Evolutionary conservation across 768 basidiomycete species (phyloP).

Genomic region (Leucosporidium yakuticum): DNA sequence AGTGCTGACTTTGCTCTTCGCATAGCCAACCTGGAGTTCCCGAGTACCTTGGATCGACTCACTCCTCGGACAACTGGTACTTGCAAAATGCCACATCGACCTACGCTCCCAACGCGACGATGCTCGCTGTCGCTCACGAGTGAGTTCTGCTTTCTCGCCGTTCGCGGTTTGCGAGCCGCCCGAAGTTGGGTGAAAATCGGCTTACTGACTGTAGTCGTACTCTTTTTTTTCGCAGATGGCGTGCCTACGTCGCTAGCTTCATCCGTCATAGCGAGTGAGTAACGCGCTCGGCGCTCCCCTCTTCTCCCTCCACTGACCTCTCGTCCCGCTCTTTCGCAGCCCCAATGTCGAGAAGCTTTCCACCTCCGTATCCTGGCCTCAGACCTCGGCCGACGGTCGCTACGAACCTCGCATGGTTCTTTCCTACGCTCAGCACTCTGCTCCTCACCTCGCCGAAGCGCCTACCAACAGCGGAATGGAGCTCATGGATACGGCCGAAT

Average conservation of each 20-base stretch:
- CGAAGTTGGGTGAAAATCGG: no score
- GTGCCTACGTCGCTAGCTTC: slow-evolving; percentile 13
- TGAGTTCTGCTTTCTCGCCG: no score
- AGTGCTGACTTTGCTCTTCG: not conserved
- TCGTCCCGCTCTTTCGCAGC: not conserved
- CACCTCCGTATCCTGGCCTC: not conserved
- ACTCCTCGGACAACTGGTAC: slow-evolving; percentile 9
- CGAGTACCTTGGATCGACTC: not conserved
- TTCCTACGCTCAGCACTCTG: not conserved
- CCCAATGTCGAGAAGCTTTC: slow-evolving; percentile 3
- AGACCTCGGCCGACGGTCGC: not conserved
- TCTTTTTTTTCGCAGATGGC: not conserved
- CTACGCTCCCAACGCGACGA: not conserved
- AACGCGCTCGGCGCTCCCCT: not conserved
- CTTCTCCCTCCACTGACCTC: not conserved
- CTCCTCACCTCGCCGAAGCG: not conserved
- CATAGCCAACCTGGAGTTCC: not conserved
- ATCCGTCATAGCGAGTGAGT: slow-evolving; percentile 11
- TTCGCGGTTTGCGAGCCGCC: not conserved
- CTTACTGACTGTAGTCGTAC: no score
- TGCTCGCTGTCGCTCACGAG: slow-evolving; percentile 6
- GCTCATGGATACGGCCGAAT: slow-evolving; percentile 1
- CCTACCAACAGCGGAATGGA: slow-evolving; percentile 1
- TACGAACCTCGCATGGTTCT: slow-evolving; percentile 9
- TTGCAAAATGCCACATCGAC: slow-evolving; percentile 10